These are phyloP conservation scores for Ambrosia trifida DNA, from an alignment of 129 eudicot species.

Conservation along the genomic window DNA sequence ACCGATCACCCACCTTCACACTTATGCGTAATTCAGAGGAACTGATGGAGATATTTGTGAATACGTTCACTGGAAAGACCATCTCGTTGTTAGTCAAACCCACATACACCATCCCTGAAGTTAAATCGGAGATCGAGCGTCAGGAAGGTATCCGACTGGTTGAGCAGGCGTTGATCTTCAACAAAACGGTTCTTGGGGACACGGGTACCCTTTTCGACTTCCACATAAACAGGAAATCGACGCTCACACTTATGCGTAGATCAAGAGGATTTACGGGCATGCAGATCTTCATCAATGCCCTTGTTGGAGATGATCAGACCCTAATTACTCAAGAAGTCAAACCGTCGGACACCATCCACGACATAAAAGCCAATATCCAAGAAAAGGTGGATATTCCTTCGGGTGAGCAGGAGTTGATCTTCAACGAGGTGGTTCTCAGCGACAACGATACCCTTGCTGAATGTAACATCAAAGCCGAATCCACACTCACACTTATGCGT, in stretches of 20 bases:
- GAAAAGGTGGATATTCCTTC: not conserved
- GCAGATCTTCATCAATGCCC: not conserved
- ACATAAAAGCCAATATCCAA: not conserved
- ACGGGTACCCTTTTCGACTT: not conserved
- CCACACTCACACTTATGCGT: not conserved
- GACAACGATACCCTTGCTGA: not conserved
- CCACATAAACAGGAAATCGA: not conserved
- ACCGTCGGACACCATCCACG: not conserved
- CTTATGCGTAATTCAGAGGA: too few species aligned
- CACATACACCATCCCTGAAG: not conserved
- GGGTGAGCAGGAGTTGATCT: not conserved
- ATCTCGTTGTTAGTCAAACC: not conserved
- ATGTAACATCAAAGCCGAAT: not conserved
- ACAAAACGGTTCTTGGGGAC: not conserved
- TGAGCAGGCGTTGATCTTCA: not conserved
- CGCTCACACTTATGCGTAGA: not conserved
- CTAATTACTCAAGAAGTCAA: not conserved
- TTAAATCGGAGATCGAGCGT: not conserved
- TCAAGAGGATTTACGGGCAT: not conserved
- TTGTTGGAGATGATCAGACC: not conserved
- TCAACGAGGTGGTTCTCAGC: not conserved
- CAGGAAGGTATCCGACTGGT: not conserved
- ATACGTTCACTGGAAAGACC: not conserved
- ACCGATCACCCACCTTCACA: too few species aligned
- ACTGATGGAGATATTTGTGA: not conserved